Evolutionary conservation across 2,329 filamentous ascomycete species (phyloP).

Genomic region (Fonsecaea erecta): DNA sequence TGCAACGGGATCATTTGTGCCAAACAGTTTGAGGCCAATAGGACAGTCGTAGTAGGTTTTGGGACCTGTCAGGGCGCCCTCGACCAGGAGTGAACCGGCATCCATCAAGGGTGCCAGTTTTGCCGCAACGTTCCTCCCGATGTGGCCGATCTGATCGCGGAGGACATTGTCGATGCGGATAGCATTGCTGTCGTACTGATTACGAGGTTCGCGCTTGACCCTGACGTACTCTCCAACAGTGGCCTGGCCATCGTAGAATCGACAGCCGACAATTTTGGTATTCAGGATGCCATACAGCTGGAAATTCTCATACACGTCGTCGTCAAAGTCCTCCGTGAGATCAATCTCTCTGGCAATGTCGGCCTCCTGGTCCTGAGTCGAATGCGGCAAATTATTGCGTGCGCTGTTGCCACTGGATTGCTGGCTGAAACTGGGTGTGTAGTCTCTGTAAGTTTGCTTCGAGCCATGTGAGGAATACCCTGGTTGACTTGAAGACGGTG

Average conservation of each 20-base stretch:
- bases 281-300: constrained; percentile 51
- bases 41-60: constrained; percentile 75
- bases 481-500: constrained; percentile 31
- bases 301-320: constrained; percentile 43
- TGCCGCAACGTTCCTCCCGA: constrained; percentile 68
- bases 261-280: constrained; percentile 64
- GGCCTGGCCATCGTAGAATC: constrained; percentile 68
- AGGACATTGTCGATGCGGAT: constrained; percentile 79
- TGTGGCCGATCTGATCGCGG: constrained; percentile 75
- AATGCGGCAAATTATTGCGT: constrained; percentile 27
- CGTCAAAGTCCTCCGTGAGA: constrained; percentile 43
- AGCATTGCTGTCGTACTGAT: constrained; percentile 74
- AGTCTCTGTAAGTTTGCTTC: constrained; percentile 17
- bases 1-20: constrained; percentile 61
- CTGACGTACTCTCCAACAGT: constrained; percentile 67
- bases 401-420: constrained; percentile 16
- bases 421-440: constrained; percentile 9
- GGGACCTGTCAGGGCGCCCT: constrained; percentile 70
- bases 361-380: constrained; percentile 39
- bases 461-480: constrained; percentile 5
- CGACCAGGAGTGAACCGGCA: constrained; percentile 63
- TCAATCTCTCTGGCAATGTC: constrained; percentile 38
- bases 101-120: constrained; percentile 69
- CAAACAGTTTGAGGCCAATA: constrained; percentile 70
- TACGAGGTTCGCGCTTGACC: constrained; percentile 67